Evolutionary conservation across 2,329 filamentous ascomycete genomes (phyloP), one percentile per base, ranked within the genome.

Genomic region (Diaporthe destruens): DNA sequence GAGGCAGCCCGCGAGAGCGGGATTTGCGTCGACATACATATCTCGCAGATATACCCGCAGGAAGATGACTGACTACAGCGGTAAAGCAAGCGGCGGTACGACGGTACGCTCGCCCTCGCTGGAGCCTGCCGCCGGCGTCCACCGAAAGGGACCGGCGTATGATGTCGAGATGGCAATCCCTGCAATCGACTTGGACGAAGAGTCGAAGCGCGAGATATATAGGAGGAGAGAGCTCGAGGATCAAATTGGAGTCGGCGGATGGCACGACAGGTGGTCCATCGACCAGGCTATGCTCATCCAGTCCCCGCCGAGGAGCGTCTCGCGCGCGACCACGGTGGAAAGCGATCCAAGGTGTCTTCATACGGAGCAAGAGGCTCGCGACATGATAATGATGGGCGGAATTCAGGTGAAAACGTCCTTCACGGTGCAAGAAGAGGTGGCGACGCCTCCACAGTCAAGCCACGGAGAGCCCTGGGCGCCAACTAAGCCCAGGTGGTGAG

Each of bases 161-260:
- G 61, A 66, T n/a, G 29, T 66, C 32, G 47, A 66, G 34, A 66
- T 66, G 61, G 61, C 47, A 8, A 39, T 25, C n/a, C 61, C 47
- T 1, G 61, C 11, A 1, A 3, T 53, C 25, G 47, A 66, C 6
- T 66, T 47, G 20, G 61, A 53, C 11, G 61, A 39, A 2, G 47
- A 36, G 5, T 23, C 12, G 12, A 66, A 66, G 32, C 16, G 32
- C 32, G 47, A n/a, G 1, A 51, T 25, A 3, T 36, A 51, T 2
- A 51, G 32, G 20, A 39, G 12, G 6, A 29, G 9, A 16, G n/a
- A 25, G 8, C 32, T 29, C 4, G 61, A 39, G 18, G 61, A 66
- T 14, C 32, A 39, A 49, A n/a, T 49, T 6, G 61, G 47, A n/a
- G n/a, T n/a, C 36, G 47, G 61, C 14, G 44, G 61, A 8, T 53